Conservation (phyloP, 2,329 filamentous ascomycete species). For the Cordyceps militaris region DNA sequence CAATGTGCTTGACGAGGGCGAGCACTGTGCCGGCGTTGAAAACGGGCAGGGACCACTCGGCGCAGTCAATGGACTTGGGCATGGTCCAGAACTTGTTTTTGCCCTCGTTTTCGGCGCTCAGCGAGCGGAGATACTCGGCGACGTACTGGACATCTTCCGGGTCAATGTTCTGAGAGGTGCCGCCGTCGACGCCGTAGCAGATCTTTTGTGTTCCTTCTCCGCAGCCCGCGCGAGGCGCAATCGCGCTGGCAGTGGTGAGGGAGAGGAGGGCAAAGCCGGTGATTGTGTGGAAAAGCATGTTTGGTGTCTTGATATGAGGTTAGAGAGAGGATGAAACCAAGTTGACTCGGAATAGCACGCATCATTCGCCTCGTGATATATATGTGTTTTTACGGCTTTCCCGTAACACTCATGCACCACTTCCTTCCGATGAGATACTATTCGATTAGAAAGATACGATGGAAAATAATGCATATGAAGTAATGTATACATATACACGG, state of each 20-base stretch:
- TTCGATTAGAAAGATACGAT: too few relatives aligned
- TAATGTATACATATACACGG: too few relatives aligned
- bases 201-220: slow-evolving; percentile 10
- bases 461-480: too few relatives aligned
- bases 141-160: slow-evolving; percentile 17
- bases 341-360: background rate
- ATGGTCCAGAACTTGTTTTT: slow-evolving; percentile 15
- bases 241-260: background rate
- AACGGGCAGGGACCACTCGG: slow-evolving; percentile 19
- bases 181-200: slow-evolving; percentile 18
- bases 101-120: slow-evolving; percentile 7
- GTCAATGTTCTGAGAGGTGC: slow-evolving; percentile 16
- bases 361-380: background rate
- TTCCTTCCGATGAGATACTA: too few relatives aligned
- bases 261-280: background rate
- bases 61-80: slow-evolving; percentile 18
- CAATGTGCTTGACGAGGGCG: slow-evolving; percentile 22
- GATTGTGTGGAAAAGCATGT: background rate
- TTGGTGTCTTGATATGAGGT: background rate
- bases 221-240: slow-evolving; percentile 21
- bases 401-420: too few relatives aligned
- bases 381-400: too few relatives aligned
- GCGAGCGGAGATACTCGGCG: slow-evolving; percentile 15
- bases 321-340: background rate
- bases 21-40: slow-evolving; percentile 15